Evolutionary conservation across 805 yeast genomes (phyloP).

Genomic region (Blastobotrys parvus): DNA sequence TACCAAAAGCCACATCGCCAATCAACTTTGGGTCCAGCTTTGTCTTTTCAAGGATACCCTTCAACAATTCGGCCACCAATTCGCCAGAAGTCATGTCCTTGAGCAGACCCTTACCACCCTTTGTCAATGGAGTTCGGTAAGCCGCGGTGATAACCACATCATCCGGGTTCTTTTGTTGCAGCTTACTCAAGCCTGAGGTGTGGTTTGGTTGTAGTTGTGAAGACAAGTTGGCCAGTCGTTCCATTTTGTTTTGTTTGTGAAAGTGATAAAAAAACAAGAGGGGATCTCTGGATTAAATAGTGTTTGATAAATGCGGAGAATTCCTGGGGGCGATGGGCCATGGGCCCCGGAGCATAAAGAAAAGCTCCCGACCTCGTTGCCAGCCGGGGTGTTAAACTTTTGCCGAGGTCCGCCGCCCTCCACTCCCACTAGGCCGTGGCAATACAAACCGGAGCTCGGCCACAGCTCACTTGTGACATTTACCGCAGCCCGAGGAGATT

Average conservation of each 20-base stretch:
- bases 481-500: no score
- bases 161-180: slow-evolving; percentile 56
- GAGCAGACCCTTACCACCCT: slow-evolving; percentile 80
- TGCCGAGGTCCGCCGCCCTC: no score
- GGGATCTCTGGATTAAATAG: no score
- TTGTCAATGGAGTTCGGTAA: slow-evolving; percentile 82
- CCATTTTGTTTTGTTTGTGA: slow-evolving; percentile 22
- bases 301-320: no score
- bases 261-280: no score
- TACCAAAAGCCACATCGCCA: slow-evolving; percentile 85
- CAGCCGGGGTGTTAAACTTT: no score
- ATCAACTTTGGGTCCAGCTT: slow-evolving; percentile 48
- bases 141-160: slow-evolving; percentile 91
- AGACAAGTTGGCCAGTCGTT: slow-evolving; percentile 26
- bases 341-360: no score
- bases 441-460: no score
- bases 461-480: no score
- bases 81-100: slow-evolving; percentile 79
- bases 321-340: no score
- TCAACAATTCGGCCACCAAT: slow-evolving; percentile 56
- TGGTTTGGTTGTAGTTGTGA: slow-evolving; percentile 25
- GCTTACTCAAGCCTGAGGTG: slow-evolving; percentile 26
- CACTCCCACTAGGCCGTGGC: no score
- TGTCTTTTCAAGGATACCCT: slow-evolving; percentile 48
- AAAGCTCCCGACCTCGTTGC: no score